Evolutionary conservation across 2,329 filamentous ascomycete genomes (phyloP).

Genomic region (Alternaria ventricosa): DNA sequence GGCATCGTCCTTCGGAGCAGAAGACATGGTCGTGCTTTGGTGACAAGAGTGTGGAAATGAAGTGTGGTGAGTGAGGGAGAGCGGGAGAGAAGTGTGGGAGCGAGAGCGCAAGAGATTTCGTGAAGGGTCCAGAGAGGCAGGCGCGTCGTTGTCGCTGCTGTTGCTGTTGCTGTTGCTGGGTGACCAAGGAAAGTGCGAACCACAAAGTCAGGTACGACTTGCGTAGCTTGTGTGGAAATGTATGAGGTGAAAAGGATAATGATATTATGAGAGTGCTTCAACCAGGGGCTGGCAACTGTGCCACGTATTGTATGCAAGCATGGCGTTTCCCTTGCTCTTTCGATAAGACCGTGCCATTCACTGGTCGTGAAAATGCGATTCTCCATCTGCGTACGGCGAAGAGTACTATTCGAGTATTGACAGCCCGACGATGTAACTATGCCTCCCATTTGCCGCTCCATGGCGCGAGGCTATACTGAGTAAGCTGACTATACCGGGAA

Average conservation of each 20-base stretch:
- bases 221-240: neutral
- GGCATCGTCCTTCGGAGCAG: neutral
- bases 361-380: neutral
- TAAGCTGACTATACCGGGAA: neutral
- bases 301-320: neutral
- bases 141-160: neutral
- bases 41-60: neutral
- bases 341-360: neutral
- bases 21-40: neutral
- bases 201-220: neutral
- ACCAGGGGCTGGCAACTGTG: neutral
- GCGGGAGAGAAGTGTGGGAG: neutral
- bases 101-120: neutral
- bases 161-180: neutral
- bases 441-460: neutral
- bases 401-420: neutral
- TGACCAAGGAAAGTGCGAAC: neutral
- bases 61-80: neutral
- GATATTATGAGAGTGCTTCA: neutral
- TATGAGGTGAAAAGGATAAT: neutral
- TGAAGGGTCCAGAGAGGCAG: neutral
- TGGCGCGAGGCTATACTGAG: neutral
- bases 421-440: neutral
- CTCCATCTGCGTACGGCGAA: neutral
- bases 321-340: neutral